Base-by-base conservation (phyloP, 495 filamentous ascomycete genomes). In the Lasiosphaeris hirsuta region DNA sequence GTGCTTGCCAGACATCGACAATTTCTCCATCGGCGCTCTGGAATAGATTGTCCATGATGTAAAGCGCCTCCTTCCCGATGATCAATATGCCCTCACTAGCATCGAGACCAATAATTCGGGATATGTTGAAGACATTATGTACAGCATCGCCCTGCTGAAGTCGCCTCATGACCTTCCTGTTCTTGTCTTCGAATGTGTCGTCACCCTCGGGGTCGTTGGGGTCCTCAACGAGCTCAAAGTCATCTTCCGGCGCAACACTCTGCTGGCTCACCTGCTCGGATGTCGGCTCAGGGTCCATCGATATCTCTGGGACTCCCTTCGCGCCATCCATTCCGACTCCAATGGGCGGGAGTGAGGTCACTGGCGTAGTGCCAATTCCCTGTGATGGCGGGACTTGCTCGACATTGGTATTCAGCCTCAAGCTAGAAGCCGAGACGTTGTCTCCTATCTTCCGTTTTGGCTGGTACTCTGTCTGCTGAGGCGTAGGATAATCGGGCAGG, bases 1-100 rank as follows among this genome's bases (percentile, higher is more conserved):
- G 92, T 18, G 95, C 94, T 71, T 97, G 91, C 84, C 87, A 90
- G 15, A 96, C 93, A 62, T 96, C 90, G 39, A 97, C 88, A 63
- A 98, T 95, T 68, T 98, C 94, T 17, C 94, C 94, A 68, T 97
- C 93, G 3, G 87, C 84, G 51, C 92, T 81, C 67, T 97, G 93
- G 72, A 98, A 97, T 63, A 94, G 90, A 65, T 90, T 90, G 68
- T 98, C 94, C 58, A 97, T 85, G 49, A 98, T 86, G 69, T 98
- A 98, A 40, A 98, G 81, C 54, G 84, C 87, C 57, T 90, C 85
- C 70, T 96, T 97, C n/a, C 95, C 94, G 56, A 96, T 73, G 47
- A 97, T 92, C 59, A 97, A 73, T 14, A 98, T 82, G 15, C 95
- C 94, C 70, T 98, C 94, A 51, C 85, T 84, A 17, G 93, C 92